Evolutionary conservation across 805 yeast species (phyloP).

Genomic region (Huiozyma naganishii): DNA sequence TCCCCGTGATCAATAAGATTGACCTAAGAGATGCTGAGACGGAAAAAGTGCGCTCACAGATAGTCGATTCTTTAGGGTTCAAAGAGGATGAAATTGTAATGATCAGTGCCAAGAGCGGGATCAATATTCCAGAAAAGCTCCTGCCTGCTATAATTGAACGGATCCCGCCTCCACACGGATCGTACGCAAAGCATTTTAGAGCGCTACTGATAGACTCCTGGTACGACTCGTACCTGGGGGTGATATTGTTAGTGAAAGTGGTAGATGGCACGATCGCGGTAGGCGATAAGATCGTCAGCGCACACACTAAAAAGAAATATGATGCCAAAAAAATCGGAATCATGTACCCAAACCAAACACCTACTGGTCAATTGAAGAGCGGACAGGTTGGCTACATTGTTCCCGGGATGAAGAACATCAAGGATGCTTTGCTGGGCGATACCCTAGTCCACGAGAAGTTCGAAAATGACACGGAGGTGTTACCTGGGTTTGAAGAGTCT

Average conservation of each 20-base stretch:
- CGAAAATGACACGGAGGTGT: slow-evolving; percentile 50
- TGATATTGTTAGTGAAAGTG: slow-evolving; percentile 69
- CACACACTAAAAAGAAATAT: slow-evolving; percentile 63
- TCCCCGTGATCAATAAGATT: slow-evolving; percentile 87
- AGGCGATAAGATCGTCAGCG: slow-evolving; percentile 69
- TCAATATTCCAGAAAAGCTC: slow-evolving; percentile 57
- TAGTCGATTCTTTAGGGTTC: slow-evolving; percentile 62
- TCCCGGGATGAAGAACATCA: slow-evolving; percentile 86
- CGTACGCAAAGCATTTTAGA: slow-evolving; percentile 46
- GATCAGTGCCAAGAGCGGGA: slow-evolving; percentile 88
- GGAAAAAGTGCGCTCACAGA: slow-evolving; percentile 68
- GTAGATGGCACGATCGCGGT: slow-evolving; percentile 72
- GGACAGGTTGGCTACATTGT: slow-evolving; percentile 94
- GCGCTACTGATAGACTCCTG: slow-evolving; percentile 79
- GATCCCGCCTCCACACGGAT: slow-evolving; percentile 72
- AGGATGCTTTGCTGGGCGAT: slow-evolving; percentile 86
- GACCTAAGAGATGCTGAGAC: slow-evolving; percentile 79
- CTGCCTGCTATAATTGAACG: slow-evolving; percentile 72
- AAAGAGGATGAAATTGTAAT: slow-evolving; percentile 63
- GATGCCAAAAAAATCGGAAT: slow-evolving; percentile 91
- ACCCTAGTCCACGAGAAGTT: slow-evolving; percentile 58
- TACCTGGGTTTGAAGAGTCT: slow-evolving; percentile 93
- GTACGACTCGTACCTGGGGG: slow-evolving; percentile 92
- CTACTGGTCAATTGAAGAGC: slow-evolving; percentile 55
- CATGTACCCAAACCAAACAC: slow-evolving; percentile 80